Conservation (phyloP, 345 rosid species). For the Acer saccharum region DNA sequence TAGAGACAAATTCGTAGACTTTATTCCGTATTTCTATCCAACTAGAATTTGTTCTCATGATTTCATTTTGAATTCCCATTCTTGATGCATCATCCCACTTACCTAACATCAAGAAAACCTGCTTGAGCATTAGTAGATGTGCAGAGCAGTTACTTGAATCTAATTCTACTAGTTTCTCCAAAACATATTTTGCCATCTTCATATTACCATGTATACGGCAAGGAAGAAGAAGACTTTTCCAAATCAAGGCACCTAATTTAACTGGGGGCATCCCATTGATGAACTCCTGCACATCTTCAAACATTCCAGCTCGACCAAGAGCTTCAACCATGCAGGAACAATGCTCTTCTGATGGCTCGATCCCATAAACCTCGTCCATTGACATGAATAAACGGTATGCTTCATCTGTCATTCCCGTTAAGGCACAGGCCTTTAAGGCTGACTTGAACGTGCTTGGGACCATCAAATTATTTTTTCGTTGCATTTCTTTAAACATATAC, state of each 20-base stretch:
- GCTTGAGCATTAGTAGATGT: constrained; percentile 15
- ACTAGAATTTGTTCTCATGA: constrained; percentile 4
- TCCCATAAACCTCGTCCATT: constrained; percentile 26
- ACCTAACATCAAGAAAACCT: constrained; percentile 21
- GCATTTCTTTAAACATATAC: constrained; percentile 23
- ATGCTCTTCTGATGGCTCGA: constrained; percentile 28
- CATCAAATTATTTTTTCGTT: constrained; percentile 16
- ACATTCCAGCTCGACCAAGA: constrained; percentile 27
- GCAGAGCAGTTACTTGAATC: constrained; percentile 26
- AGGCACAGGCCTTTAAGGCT: constrained; percentile 28
- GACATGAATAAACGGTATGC: constrained; percentile 21
- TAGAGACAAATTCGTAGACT: constrained; percentile 25
- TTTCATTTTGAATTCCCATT: not conserved
- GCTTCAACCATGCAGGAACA: constrained; percentile 30
- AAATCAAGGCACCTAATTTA: constrained; percentile 20
- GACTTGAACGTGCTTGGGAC: constrained; percentile 22
- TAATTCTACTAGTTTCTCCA: constrained; percentile 29
- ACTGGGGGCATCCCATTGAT: constrained; percentile 13
- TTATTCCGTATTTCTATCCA: constrained; percentile 23
- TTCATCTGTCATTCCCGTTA: constrained; percentile 21
- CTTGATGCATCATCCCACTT: constrained; percentile 22
- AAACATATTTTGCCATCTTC: constrained; percentile 25
- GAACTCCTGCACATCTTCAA: constrained; percentile 25
- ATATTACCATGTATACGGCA: constrained; percentile 19
- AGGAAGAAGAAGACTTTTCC: constrained; percentile 28